Conservation (phyloP, 192 early-diverging fungal species). For the Gryganskiella cystojenkinii region DNA sequence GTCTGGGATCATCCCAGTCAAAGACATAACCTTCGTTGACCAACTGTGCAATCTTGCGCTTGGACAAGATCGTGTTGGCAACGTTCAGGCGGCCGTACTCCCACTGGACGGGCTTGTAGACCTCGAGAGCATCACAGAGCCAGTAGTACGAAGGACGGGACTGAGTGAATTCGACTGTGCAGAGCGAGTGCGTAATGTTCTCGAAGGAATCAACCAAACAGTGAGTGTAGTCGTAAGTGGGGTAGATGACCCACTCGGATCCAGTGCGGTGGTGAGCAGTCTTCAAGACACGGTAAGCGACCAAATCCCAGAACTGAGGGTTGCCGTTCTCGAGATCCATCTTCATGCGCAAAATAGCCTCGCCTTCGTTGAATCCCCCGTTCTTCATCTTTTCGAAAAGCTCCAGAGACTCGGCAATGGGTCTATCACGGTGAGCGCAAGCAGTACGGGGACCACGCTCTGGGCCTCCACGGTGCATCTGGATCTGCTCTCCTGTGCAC, state of each 20-base stretch:
- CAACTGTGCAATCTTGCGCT: slow-evolving; percentile 96
- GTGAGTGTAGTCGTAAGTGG: slow-evolving; percentile 99
- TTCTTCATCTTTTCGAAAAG: slow-evolving; percentile 99
- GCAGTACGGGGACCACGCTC: slow-evolving; percentile 85
- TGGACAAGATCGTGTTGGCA: slow-evolving; percentile 95
- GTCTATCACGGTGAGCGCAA: slow-evolving; percentile 92
- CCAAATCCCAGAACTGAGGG: slow-evolving; percentile 99
- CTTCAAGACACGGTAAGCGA: slow-evolving; percentile 96
- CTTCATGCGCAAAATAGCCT: slow-evolving; percentile 98
- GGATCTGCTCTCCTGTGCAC: slow-evolving; percentile 96
- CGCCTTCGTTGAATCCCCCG: slow-evolving; percentile 92
- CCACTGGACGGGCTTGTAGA: slow-evolving; percentile 99
- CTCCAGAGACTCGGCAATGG: slow-evolving; percentile 89
- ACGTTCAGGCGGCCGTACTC: slow-evolving; percentile 97
- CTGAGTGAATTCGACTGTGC: slow-evolving; percentile 95
- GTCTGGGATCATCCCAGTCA: slow-evolving; percentile 97
- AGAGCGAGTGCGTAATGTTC: slow-evolving; percentile 99
- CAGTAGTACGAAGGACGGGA: slow-evolving; percentile 99
- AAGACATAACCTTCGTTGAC: slow-evolving; percentile 81
- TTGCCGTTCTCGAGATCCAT: slow-evolving; percentile 98
- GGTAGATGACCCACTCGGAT: slow-evolving; percentile 97
- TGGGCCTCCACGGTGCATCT: slow-evolving; percentile 92
- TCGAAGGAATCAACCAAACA: slow-evolving; percentile 99
- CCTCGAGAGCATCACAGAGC: slow-evolving; percentile 97
- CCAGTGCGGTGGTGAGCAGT: slow-evolving; percentile 95